Percentiles rank a stretch among this genome's conserved stretches.
These are phyloP conservation scores for Blyttiomyces sp. DNA, from an alignment of 371 early-diverging fungal genomes.

Conservation along the genomic window DNA sequence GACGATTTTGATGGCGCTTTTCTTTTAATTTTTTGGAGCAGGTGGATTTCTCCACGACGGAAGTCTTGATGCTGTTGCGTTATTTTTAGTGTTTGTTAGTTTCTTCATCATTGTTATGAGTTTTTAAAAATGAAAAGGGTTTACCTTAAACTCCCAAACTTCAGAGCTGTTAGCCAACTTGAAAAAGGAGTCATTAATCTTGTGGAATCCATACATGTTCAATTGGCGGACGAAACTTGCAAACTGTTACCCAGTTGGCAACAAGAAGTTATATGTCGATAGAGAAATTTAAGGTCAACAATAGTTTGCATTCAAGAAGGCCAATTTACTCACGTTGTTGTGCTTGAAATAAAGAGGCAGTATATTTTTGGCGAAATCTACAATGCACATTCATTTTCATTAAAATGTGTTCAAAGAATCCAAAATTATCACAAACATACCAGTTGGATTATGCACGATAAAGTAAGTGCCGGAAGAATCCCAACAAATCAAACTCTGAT, in stretches of 20 bases:
- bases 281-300: not conserved
- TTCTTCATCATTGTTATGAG: not conserved
- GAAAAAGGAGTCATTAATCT: constrained; percentile 65
- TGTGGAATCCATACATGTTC: constrained; percentile 95
- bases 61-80: constrained; percentile 53
- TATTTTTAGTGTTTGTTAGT: not conserved
- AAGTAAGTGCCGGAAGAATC: constrained; percentile 60
- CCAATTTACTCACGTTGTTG: constrained; percentile 26
- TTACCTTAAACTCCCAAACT: constrained; percentile 65
- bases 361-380: constrained; percentile 30
- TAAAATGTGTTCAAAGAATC: too few species aligned
- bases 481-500: constrained; percentile 59
- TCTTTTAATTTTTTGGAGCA: constrained; percentile 61
- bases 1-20: constrained; percentile 52
- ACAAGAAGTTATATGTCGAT: not conserved
- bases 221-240: constrained; percentile 93
- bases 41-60: constrained; percentile 53
- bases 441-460: constrained; percentile 60
- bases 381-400: too few species aligned
- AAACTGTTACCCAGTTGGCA: constrained; percentile 47
- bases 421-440: constrained; percentile 10
- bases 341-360: constrained; percentile 36
- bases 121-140: not conserved
- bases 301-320: not conserved
- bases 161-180: constrained; percentile 55